These are phyloP conservation scores for Colletotrichum sp. DNA, from an alignment of 2,329 filamentous ascomycete species.

Conservation along the genomic window DNA sequence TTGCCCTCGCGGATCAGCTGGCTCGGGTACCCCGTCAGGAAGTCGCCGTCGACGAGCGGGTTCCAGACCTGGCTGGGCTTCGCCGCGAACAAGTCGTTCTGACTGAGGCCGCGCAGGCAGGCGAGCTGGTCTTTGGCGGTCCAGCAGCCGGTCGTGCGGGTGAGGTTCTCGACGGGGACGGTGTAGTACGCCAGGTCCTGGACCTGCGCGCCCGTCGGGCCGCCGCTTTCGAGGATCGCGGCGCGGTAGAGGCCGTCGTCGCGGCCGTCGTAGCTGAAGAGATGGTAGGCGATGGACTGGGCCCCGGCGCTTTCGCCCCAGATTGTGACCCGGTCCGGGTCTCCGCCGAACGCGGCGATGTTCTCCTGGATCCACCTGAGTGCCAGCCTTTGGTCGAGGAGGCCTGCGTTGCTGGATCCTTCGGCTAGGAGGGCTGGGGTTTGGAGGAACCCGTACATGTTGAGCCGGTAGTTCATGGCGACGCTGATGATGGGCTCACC, in stretches of 20 bases:
- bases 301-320: constrained; percentile 53
- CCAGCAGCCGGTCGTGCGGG: constrained; percentile 39
- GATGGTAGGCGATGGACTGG: constrained; percentile 49
- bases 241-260: constrained; percentile 60
- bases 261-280: constrained; percentile 60
- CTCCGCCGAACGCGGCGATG: constrained; percentile 55
- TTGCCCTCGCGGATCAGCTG: constrained; percentile 45
- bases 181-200: constrained; percentile 39
- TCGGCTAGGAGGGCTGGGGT: constrained; percentile 46
- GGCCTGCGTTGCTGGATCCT: constrained; percentile 52
- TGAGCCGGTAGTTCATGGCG: constrained; percentile 58
- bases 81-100: constrained; percentile 36
- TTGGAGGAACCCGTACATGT: constrained; percentile 59
- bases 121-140: constrained; percentile 36
- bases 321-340: constrained; percentile 49
- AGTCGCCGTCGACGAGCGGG: constrained; percentile 51
- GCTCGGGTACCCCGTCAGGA: constrained; percentile 52
- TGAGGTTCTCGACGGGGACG: constrained; percentile 36
- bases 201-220: constrained; percentile 34
- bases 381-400: constrained; percentile 54
- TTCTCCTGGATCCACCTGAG: constrained; percentile 59
- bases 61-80: constrained; percentile 44
- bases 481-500: constrained; percentile 59
- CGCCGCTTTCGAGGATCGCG: constrained; percentile 59
- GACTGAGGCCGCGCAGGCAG: constrained; percentile 39